Base-by-base conservation (phyloP, 2,329 filamentous ascomycete genomes). In the Emergomyces africanus region DNA sequence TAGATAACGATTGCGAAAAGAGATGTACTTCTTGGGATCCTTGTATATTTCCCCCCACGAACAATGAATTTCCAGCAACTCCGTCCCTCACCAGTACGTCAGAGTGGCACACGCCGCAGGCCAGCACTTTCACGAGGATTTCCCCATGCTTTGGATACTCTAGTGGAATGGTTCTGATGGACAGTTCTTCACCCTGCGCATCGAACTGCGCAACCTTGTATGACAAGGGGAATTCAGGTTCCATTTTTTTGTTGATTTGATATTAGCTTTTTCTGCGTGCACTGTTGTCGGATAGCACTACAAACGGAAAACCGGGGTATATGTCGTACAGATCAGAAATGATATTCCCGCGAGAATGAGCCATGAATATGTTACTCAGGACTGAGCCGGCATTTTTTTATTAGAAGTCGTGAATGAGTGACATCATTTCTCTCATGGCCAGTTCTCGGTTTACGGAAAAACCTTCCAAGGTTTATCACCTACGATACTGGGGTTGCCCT, bases 71-170 rank as follows among this genome's bases (percentile, higher is more conserved):
- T 12, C 81, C 81, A 49, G 86, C 73, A 5, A 71, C 66, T 20
- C 82, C 82, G 3, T 67, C 55, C 55, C 77, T 74, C 1, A 81
- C 71, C 57, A 70, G 72, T 23, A 72, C 61, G 65, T 90, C 87
- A 0, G 79, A 81, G 69, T 84, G 84, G 71, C 87, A 90, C 54
- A 91, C 81, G 49, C 87, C 87, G 64, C 84, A 88, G 5, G 87
- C 87, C 9, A 84, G 75, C 2, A 89, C 81, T 69, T 89, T 89
- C 70, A 89, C 78, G 30, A 90, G 79, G 2, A 90, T 74, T 66
- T 89, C 77, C 20, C 80, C 79, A 0, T 76, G 68, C 6, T 77
- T 72, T 1, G 86, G 85, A 37, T 76, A 68, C 61, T 79, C 76
- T 46, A 90, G 76, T 20, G 80, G 76, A 4, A 85, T 66, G 3